A percentile compares a stretch with the other conserved stretches of the same genome.
Conservation (phyloP, 2,329 filamentous ascomycete species). For the Botrytis cinerea region DNA sequence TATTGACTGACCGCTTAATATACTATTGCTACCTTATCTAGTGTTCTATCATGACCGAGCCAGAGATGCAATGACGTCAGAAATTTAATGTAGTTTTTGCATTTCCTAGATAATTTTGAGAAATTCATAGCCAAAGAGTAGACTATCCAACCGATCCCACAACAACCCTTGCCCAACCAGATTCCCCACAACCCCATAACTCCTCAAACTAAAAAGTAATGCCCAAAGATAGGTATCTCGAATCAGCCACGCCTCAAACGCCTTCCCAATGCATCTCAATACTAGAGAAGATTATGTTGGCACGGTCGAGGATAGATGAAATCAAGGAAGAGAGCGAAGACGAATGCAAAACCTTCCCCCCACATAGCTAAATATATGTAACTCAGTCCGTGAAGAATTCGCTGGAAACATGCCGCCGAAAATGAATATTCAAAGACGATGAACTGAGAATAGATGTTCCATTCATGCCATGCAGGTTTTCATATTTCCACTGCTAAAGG, state of each 20-base stretch:
- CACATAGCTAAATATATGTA: background rate
- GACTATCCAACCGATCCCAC: conserved; percentile 1
- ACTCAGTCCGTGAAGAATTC: background rate
- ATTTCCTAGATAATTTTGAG: background rate
- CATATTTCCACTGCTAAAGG: background rate
- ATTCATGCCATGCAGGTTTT: background rate
- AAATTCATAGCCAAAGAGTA: conserved; percentile 1
- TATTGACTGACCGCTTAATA: too few species aligned
- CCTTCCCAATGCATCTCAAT: conserved; percentile 21
- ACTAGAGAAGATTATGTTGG: conserved; percentile 24
- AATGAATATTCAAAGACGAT: conserved; percentile 6
- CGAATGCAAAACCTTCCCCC: background rate
- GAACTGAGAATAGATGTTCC: background rate
- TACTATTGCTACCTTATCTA: background rate
- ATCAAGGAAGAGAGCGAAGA: conserved; percentile 18
- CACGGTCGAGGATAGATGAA: conserved; percentile 22
- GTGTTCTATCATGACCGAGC: background rate
- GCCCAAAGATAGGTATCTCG: conserved; percentile 9
- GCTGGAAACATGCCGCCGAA: background rate
- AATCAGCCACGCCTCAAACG: conserved; percentile 22
- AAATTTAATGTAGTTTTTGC: background rate
- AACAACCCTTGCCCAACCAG: background rate
- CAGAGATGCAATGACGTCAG: background rate
- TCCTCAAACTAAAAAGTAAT: background rate
- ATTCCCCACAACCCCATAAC: background rate